Evolutionary conservation across 441 rosid genomes (phyloP).

Genomic region (Pelargonium citronellum): DNA sequence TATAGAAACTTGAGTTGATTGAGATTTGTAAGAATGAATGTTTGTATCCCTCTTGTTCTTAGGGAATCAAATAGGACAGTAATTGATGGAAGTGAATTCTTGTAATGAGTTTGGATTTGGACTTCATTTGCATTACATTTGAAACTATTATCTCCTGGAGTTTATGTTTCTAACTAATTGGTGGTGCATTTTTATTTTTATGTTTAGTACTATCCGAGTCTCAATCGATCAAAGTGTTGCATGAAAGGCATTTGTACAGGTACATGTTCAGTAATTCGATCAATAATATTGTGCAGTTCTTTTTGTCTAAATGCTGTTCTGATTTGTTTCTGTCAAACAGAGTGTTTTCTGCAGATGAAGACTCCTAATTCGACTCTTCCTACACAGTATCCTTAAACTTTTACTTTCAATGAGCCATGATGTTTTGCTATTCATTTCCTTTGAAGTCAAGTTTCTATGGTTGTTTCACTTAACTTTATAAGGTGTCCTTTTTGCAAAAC

Average conservation of each 20-base stretch:
- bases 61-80: background rate
- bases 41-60: background rate
- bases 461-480: conserved; percentile 13
- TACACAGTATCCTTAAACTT: conserved; percentile 72
- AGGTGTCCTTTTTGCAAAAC: conserved; percentile 99
- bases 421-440: conserved; percentile 9
- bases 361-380: conserved; percentile 88
- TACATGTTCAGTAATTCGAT: too few species aligned
- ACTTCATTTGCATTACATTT: background rate
- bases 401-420: background rate
- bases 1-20: background rate
- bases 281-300: too few species aligned
- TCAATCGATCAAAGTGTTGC: conserved; percentile 95
- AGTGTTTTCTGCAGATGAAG: conserved; percentile 99
- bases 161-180: conserved; percentile 10
- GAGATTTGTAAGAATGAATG: too few species aligned
- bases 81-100: too few species aligned
- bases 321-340: conserved; percentile 28
- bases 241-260: conserved; percentile 87
- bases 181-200: conserved; percentile 15
- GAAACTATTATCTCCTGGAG: background rate
- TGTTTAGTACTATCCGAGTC: conserved; percentile 79
- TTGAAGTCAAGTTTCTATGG: conserved; percentile 19
- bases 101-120: background rate
- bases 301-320: too few species aligned